These are phyloP conservation scores for Dissophora ornata DNA, from an alignment of 192 early-diverging fungal species.

Conservation along the genomic window DNA sequence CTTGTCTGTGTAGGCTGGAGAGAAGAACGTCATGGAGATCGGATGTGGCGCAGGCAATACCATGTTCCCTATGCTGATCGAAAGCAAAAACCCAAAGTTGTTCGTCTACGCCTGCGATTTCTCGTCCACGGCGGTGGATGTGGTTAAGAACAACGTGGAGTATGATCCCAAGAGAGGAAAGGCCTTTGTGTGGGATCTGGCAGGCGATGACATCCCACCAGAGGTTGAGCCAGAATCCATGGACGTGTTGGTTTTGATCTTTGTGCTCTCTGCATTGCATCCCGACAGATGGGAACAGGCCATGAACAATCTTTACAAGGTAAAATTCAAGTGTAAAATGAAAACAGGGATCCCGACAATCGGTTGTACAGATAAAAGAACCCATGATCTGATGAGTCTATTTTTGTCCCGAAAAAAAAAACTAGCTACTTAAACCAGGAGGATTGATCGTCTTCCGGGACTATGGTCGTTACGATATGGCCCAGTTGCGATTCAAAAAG, in stretches of 20 bases:
- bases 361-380: too few species aligned
- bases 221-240: constrained; percentile 83
- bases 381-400: too few species aligned
- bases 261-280: constrained; percentile 94
- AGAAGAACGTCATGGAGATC: constrained; percentile 84
- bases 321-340: too few species aligned
- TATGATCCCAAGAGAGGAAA: constrained; percentile 79
- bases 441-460: constrained; percentile 92
- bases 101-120: constrained; percentile 96
- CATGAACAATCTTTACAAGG: constrained; percentile 82
- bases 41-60: constrained; percentile 99
- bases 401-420: too few species aligned
- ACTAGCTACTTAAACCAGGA: constrained; percentile 87
- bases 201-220: constrained; percentile 73
- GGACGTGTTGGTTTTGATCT: constrained; percentile 94
- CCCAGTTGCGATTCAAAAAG: constrained; percentile 96
- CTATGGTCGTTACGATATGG: constrained; percentile 98
- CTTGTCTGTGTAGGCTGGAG: constrained; percentile 57
- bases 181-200: constrained; percentile 97
- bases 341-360: too few species aligned
- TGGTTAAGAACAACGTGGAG: constrained; percentile 81
- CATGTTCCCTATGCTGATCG: constrained; percentile 90
- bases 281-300: constrained; percentile 87
- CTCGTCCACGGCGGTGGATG: constrained; percentile 87
- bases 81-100: constrained; percentile 77